A percentile compares a stretch with the other conserved stretches of the same genome.
Conservation (phyloP, 2,329 filamentous ascomycete species). For the Hymenoscyphus albidus region DNA sequence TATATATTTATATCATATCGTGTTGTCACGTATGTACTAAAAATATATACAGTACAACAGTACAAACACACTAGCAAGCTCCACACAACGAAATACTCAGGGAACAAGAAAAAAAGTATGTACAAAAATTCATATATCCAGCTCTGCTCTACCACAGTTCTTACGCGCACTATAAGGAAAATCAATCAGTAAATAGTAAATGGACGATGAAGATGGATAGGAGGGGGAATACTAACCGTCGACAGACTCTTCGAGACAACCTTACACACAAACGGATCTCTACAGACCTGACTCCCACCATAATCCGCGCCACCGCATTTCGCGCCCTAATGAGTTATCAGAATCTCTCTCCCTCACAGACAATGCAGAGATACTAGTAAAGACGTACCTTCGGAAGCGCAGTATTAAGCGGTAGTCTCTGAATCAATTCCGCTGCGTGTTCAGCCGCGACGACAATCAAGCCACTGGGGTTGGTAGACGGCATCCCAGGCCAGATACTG, state of each 20-base stretch:
- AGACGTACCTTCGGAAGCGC: background rate
- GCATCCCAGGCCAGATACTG: conserved; percentile 65
- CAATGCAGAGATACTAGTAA: background rate
- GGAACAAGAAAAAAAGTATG: background rate
- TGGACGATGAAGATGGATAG: too few species aligned
- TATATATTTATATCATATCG: background rate
- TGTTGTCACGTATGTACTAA: background rate
- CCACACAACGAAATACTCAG: too few species aligned
- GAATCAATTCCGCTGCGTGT: conserved; percentile 36
- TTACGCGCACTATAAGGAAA: background rate
- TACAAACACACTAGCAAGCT: too few species aligned
- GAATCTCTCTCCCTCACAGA: too few species aligned
- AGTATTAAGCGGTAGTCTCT: conserved; percentile 15
- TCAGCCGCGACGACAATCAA: conserved; percentile 63
- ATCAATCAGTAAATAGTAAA: background rate
- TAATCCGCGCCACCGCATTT: background rate
- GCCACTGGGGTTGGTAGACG: conserved; percentile 64
- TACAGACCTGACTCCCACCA: background rate
- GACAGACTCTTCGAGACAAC: background rate
- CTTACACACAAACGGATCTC: background rate
- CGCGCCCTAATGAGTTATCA: background rate
- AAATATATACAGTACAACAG: background rate
- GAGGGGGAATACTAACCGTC: background rate
- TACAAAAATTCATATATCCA: background rate
- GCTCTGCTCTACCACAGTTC: background rate